Base-by-base conservation (phyloP, 805 yeast species). In the Schwanniomyces occidentalis region DNA sequence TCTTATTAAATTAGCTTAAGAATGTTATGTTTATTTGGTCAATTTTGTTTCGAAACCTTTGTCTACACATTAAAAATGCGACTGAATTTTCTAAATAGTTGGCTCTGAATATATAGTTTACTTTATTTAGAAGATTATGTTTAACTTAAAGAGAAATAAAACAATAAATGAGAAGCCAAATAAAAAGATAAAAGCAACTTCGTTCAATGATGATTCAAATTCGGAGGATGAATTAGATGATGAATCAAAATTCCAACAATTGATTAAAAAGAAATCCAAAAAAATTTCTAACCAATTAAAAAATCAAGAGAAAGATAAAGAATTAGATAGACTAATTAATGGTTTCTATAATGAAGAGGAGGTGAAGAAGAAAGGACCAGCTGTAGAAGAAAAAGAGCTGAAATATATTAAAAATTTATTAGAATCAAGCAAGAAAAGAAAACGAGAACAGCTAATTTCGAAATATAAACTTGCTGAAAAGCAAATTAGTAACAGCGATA, bases 371-470 rank as follows among this genome's bases (percentile, higher is more conserved):
- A n/a, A n/a, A n/a, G n/a, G n/a, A n/a, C n/a, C n/a, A 43, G 33
- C 32, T 35, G n/a, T 28, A 34, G 41, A 34, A 34, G 44, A 7
- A 41, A n/a, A 41, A 35, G 30, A 37, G 10, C 37, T 33, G 36
- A 41, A 41, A 27, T 37, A 74, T 39, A 62, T 78, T 35, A 56
- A 50, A 2, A 55, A 49, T 4, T 47, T 80, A 6, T 47, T 75
- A 10, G 67, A 61, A 29, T 71, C 82, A 1, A 71, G 71, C 39
- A 49, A 54, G 33, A 49, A 48, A 22, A 52, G 85, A 35, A 73
- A 76, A 12, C 41, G 59, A 28, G 84, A 78, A 42, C 61, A 60
- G 21, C 36, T 63, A n/a, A 45, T 59, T 5, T 60, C 72, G 2
- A 51, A 57, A 32, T 71, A 72, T 16, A 44, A 63, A 15, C 61